These are phyloP conservation scores for Raddia distichophylla DNA, from an alignment of 176 grass and related monocot species.

Conservation along the genomic window DNA sequence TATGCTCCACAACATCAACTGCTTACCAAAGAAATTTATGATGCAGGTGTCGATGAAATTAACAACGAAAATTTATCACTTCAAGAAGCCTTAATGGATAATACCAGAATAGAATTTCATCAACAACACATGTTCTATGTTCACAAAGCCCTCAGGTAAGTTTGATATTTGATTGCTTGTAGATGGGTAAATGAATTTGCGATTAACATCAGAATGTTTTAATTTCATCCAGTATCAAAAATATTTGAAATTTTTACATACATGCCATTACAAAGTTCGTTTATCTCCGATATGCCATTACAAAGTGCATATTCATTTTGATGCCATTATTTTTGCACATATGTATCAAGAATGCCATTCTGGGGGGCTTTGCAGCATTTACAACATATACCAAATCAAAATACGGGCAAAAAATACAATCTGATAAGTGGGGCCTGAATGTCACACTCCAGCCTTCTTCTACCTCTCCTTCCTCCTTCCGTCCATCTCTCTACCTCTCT, in stretches of 20 bases:
- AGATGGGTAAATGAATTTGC: background rate
- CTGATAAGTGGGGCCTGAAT: too few relatives aligned
- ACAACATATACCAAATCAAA: too few relatives aligned
- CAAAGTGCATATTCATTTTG: too few relatives aligned
- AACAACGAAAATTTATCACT: conserved; percentile 59
- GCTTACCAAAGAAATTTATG: conserved; percentile 11
- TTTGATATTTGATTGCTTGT: background rate
- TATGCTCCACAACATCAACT: background rate
- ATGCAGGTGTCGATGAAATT: conserved; percentile 72
- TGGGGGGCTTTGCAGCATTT: too few relatives aligned
- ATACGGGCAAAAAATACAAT: too few relatives aligned
- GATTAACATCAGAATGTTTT: background rate
- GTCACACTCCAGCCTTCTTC: too few relatives aligned
- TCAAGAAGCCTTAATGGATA: conserved; percentile 68
- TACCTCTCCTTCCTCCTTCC: too few relatives aligned
- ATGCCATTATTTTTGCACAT: too few relatives aligned
- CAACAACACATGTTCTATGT: conserved; percentile 60
- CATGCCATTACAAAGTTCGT: too few relatives aligned
- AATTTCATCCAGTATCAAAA: background rate
- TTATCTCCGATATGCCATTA: too few relatives aligned
- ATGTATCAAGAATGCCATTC: too few relatives aligned
- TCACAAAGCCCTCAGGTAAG: conserved; percentile 62
- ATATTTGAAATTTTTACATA: background rate
- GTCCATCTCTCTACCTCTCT: too few relatives aligned
- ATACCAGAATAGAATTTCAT: conserved; percentile 71